Evolutionary conservation across 164 flowering plant genomes (phyloP).

Genomic region (Vitis amurensis): DNA sequence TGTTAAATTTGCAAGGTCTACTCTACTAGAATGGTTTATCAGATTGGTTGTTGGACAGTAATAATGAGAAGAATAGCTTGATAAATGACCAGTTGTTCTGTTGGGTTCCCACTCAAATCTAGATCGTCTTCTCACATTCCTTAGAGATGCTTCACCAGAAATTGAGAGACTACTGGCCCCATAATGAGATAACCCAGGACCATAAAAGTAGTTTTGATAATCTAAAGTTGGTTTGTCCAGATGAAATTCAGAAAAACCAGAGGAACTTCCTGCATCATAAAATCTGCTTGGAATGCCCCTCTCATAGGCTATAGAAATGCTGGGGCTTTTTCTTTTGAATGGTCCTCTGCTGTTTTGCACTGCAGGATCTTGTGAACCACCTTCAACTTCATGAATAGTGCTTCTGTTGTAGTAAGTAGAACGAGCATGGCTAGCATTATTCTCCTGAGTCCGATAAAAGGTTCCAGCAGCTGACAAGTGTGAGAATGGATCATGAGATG

Average conservation of each 20-base stretch:
- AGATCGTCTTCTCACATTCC: conserved; percentile 26
- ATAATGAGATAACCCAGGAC: conserved; percentile 4
- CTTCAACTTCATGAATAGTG: conserved; percentile 3
- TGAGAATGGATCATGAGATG: conserved; percentile 9
- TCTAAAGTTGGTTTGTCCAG: conserved; percentile 2
- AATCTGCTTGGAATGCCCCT: conserved; percentile 19
- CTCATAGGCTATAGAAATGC: conserved; percentile 1
- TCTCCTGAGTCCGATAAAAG: conserved; percentile 4
- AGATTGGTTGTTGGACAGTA: conserved; percentile 3
- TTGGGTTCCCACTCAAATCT: conserved; percentile 16
- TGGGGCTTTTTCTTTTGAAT: conserved; percentile 15
- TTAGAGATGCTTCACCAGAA: conserved; percentile 3
- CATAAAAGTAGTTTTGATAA: conserved; percentile 3
- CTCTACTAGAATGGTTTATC: not conserved
- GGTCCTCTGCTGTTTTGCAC: conserved; percentile 13
- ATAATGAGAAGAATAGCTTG: conserved; percentile 12
- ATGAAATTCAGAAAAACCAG: conserved; percentile 5
- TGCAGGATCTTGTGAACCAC: conserved; percentile 7
- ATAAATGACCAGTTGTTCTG: not conserved
- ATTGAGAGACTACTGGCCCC: conserved; percentile 4
- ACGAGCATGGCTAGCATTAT: conserved; percentile 4
- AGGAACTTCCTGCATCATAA: conserved; percentile 21
- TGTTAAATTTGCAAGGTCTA: not conserved
- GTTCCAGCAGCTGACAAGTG: conserved; percentile 8
- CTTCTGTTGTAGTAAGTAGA: conserved; percentile 2